Percentiles rank a stretch among this genome's conserved stretches.
These are phyloP conservation scores for Leptographium lundbergii DNA, from an alignment of 2,329 filamentous ascomycete species.

Conservation along the genomic window DNA sequence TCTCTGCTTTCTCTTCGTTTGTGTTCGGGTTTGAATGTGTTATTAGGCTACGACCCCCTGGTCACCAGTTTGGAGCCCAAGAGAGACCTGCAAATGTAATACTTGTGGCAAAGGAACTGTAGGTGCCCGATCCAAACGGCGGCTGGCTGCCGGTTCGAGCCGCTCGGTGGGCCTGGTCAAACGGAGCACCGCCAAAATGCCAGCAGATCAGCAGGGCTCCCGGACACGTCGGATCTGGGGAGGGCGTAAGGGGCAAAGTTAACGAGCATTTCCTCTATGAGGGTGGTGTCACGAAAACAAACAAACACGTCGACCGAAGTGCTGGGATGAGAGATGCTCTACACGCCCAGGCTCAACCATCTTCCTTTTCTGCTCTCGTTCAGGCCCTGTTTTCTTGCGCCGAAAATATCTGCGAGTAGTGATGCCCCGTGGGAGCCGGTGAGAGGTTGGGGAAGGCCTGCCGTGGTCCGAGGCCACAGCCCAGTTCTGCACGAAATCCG, in stretches of 20 bases:
- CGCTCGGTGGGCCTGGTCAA: neutral
- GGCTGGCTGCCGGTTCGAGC: constrained; percentile 2
- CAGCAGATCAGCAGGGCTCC: neutral
- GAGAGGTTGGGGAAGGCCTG: neutral
- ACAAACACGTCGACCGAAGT: neutral
- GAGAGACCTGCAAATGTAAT: neutral
- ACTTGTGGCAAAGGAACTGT: constrained; percentile 5
- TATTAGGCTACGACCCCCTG: neutral
- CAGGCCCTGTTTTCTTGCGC: neutral
- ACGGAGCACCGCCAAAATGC: neutral
- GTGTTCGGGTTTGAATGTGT: neutral
- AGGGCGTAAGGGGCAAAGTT: too few species aligned
- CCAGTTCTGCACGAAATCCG: neutral
- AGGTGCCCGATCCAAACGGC: constrained; percentile 2
- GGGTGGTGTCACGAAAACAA: neutral
- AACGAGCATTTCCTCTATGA: too few species aligned
- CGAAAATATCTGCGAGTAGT: neutral
- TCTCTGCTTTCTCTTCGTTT: neutral
- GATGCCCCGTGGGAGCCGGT: neutral
- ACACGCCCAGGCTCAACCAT: neutral
- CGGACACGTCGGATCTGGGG: neutral
- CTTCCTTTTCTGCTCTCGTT: neutral
- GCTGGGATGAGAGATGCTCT: neutral
- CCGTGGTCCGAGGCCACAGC: neutral
- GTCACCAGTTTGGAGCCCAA: neutral